Base-by-base conservation (phyloP, 495 filamentous ascomycete genomes). In the Lophiostoma macrostomum region DNA sequence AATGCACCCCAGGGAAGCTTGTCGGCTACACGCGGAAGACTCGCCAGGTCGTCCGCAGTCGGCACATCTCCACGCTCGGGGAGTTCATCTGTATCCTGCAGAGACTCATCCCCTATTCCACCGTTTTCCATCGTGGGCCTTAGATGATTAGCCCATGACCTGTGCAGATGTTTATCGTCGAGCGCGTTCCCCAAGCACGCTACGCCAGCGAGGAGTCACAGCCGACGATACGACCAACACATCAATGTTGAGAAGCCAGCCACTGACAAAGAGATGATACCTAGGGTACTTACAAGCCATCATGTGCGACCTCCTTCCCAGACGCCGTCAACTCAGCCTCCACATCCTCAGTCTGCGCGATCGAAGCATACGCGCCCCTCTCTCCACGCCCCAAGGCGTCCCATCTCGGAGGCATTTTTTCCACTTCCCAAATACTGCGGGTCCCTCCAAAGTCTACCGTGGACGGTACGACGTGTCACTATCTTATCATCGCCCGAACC, bases 1-100 rank as follows among this genome's bases (percentile, higher is more conserved):
- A 59, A 66, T 2, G 60, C 56, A 18, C 43, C 45, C 56, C 56
- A 66, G 3, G 64, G 64, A 14, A 64, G 50, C n/a, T 44, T 53
- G 28, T 60, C 64, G 27, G 60, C 35, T 2, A 66, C 56, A 20
- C 44, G 25, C 5, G 51, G 56, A 18, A 66, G 64, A 6, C 11
- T 43, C 29, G 41, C 32, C 6, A 44, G 32, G 14, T 65, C 59
- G 2, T 56, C 40, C 5, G 36, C 16, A 19, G 60, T 63, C 13
- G 51, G 51, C 14, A 38, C 51, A 30, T 49, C 53, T 3, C 18
- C 36, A 14, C 36, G 18, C n/a, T 23, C 5, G 27, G 16, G 14
- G 8, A 4, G 36, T 3, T 29, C 20, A 16, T 25, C 30, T 7
- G 35, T 4, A 28, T 18, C 27, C 3, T 36, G 18, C 20, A 35